Percentiles rank a stretch among this genome's conserved stretches.
phyloP scores from a whole-genome alignment of 202 grass and related monocot species.

The Schoenoplectus tabernaemontani region DNA sequence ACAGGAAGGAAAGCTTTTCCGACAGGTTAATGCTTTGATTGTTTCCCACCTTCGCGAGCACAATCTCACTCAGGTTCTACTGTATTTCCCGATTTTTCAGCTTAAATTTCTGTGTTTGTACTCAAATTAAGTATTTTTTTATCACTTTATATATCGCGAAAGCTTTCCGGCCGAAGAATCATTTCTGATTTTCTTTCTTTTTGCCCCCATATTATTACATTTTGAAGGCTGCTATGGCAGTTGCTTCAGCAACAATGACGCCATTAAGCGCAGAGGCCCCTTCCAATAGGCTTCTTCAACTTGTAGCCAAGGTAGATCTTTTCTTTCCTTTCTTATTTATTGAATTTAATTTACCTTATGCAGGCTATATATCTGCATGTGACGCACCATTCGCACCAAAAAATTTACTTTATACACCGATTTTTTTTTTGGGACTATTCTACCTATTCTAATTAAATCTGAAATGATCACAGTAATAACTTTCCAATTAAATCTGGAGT shows the following conservation, averaged over 20 bases:
- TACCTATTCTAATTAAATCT: no score
- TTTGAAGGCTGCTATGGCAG: conserved; percentile 53
- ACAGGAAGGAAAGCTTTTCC: conserved; percentile 73
- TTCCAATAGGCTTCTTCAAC: conserved; percentile 50
- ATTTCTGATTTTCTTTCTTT: neutral
- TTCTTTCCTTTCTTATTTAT: neutral
- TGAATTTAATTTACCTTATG: neutral
- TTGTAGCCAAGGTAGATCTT: conserved; percentile 67
- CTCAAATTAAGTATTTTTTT: neutral
- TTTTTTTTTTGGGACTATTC: no score
- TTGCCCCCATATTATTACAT: no score
- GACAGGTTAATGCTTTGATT: conserved; percentile 77
- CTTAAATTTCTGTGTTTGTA: neutral
- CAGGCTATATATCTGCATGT: neutral
- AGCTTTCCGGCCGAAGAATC: neutral
- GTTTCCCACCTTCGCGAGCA: conserved; percentile 81
- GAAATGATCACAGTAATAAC: no score
- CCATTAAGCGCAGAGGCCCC: conserved; percentile 36
- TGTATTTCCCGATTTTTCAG: neutral
- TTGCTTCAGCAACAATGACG: conserved; percentile 78
- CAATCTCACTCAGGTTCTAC: conserved; percentile 40
- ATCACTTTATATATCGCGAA: neutral
- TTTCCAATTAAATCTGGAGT: no score
- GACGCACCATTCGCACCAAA: no score
- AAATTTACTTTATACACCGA: no score